These are phyloP conservation scores for Monilinia vaccinii-corymbosi DNA, from an alignment of 2,329 filamentous ascomycete species.

Conservation along the genomic window DNA sequence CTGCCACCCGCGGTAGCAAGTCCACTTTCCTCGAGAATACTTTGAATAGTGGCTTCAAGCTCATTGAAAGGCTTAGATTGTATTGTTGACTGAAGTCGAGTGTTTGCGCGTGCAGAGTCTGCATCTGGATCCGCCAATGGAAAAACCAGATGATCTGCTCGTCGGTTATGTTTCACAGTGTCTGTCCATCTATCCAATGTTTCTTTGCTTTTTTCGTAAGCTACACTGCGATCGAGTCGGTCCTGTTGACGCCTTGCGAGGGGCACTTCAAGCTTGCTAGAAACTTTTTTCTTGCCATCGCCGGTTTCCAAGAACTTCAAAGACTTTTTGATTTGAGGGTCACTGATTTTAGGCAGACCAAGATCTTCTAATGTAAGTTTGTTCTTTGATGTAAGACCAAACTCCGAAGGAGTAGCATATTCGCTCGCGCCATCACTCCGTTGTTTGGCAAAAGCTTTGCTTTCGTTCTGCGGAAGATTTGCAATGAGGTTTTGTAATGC, in stretches of 20 bases:
- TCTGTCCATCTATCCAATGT: constrained; percentile 87
- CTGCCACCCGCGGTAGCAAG: constrained; percentile 52
- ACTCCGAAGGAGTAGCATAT: constrained; percentile 51
- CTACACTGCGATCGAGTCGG: constrained; percentile 68
- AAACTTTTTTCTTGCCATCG: constrained; percentile 41
- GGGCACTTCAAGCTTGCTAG: constrained; percentile 64
- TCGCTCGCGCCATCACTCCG: constrained; percentile 44
- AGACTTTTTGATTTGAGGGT: constrained; percentile 68
- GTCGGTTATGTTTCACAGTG: constrained; percentile 87
- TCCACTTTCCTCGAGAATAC: constrained; percentile 84
- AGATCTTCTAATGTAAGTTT: constrained; percentile 57
- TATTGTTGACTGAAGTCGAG: constrained; percentile 56
- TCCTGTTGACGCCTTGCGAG: constrained; percentile 81
- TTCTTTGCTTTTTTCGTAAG: constrained; percentile 86
- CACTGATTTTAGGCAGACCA: constrained; percentile 58
- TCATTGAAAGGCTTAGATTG: constrained; percentile 62
- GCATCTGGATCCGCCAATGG: constrained; percentile 66
- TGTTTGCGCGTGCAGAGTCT: constrained; percentile 48
- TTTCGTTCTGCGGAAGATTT: constrained; percentile 42
- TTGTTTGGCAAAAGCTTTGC: constrained; percentile 20
- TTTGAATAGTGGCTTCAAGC: constrained; percentile 76
- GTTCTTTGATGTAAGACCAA: constrained; percentile 46
- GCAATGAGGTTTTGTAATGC: constrained; percentile 62
- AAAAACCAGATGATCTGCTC: constrained; percentile 84
- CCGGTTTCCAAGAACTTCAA: constrained; percentile 66